Conservation (phyloP, 192 early-diverging fungal genomes). For the Backusella tuberculispora region DNA sequence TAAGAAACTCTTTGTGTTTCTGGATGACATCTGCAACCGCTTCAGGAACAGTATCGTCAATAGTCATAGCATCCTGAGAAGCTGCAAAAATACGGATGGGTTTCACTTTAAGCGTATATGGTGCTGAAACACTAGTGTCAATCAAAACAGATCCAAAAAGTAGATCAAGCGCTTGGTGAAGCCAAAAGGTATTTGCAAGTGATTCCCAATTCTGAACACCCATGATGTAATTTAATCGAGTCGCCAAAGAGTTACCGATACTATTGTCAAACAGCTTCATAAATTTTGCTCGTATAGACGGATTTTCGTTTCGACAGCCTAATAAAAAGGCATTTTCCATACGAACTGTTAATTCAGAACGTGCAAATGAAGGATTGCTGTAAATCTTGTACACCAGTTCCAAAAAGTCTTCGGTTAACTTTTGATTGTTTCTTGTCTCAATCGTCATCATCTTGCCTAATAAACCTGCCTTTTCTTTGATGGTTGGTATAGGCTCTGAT, state of each 20-base stretch:
- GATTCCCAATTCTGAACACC: slow-evolving; percentile 96
- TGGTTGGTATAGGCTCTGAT: slow-evolving; percentile 88
- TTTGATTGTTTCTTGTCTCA: slow-evolving; percentile 69
- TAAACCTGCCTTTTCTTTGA: slow-evolving; percentile 94
- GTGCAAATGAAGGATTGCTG: slow-evolving; percentile 75
- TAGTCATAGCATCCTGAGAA: neutral
- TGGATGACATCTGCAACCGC: slow-evolving; percentile 49
- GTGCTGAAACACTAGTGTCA: slow-evolving; percentile 40
- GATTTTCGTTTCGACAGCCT: slow-evolving; percentile 83
- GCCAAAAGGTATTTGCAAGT: slow-evolving; percentile 85
- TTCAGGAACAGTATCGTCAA: slow-evolving; percentile 29
- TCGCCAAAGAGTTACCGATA: slow-evolving; percentile 64
- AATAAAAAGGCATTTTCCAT: slow-evolving; percentile 93
- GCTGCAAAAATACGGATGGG: slow-evolving; percentile 30
- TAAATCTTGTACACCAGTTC: slow-evolving; percentile 90
- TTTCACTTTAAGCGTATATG: slow-evolving; percentile 50
- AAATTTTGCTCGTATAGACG: slow-evolving; percentile 80
- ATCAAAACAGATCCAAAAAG: slow-evolving; percentile 70
- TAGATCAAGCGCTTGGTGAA: slow-evolving; percentile 89
- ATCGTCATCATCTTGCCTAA: slow-evolving; percentile 90
- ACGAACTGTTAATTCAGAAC: slow-evolving; percentile 90
- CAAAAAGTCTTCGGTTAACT: slow-evolving; percentile 85
- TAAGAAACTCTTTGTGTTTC: slow-evolving; percentile 68
- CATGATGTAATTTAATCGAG: slow-evolving; percentile 86
- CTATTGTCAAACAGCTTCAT: slow-evolving; percentile 81